Base-by-base conservation (phyloP, 345 rosid species). In the Eutrema japonicum region DNA sequence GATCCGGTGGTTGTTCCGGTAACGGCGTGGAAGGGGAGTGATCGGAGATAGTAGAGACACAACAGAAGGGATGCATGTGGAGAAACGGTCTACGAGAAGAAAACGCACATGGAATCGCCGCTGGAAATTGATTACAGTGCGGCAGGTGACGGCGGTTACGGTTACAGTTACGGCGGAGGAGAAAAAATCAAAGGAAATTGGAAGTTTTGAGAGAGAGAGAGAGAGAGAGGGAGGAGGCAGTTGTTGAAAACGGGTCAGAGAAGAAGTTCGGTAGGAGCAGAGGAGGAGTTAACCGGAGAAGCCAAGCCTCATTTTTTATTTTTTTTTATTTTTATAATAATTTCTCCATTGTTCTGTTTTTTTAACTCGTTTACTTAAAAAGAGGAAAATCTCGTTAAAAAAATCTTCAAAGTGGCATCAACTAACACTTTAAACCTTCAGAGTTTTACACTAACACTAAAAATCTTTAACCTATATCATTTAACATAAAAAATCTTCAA, bases 51-150 rank as follows among this genome's bases (percentile, higher is more conserved):
- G 51, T 41, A 0, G 62, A 42, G 81, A 82, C 79, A 60, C 90
- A 84, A 56, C 90, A 85, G 69, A 87, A 81, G 2, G 88, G 82
- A 82, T 84, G 92, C 90, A 84, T 87, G 68, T 29, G 52, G 53
- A 54, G 49, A 16, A 29, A 33, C 47, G 2, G 10, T 41, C 30
- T 43, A 45, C 18, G 48, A 45, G 7, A 2, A 45, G 48, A 13
- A 45, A 45, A 5, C 16, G 48, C 43, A 5, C 13, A 72, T 61
- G 58, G 50, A 54, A 58, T 22, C 18, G 48, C 45, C 75, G 32
- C 29, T 58, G 32, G 30, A 56, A 46, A 16, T 11, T 42, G 45
- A 18, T 58, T 65, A 73, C 29, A 42, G 47, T 42, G 33, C 72
- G 76, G 70, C 38, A 46, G 41, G 14, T 3, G 26, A 32, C 12